Evolutionary conservation across 2,329 filamentous ascomycete species (phyloP).

Genomic region (Fusarium torreyae): DNA sequence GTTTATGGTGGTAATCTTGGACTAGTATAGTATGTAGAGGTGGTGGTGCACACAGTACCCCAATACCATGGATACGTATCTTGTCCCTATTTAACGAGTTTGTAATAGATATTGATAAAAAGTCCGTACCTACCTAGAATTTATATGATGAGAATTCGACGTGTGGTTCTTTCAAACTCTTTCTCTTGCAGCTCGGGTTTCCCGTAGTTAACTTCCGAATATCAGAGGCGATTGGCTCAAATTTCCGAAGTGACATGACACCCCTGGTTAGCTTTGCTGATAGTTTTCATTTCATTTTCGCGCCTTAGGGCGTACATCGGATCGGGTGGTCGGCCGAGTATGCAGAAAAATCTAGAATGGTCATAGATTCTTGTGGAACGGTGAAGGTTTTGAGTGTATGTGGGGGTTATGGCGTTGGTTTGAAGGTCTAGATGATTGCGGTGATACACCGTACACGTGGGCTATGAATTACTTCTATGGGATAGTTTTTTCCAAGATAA

Average conservation of each 20-base stretch:
- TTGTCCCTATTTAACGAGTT: not conserved
- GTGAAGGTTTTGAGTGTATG: not conserved
- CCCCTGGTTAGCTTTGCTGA: not conserved
- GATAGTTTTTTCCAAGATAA: too few relatives aligned
- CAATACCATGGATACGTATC: not conserved
- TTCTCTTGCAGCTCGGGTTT: not conserved
- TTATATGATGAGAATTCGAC: not conserved
- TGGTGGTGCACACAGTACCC: too few relatives aligned
- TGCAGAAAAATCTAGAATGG: conserved; percentile 4
- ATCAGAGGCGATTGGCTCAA: not conserved
- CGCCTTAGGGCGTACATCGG: not conserved
- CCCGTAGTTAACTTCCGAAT: not conserved
- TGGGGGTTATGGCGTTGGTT: not conserved
- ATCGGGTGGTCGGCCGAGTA: conserved; percentile 3
- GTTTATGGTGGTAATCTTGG: too few relatives aligned
- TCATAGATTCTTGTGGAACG: not conserved
- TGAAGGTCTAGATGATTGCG: too few relatives aligned
- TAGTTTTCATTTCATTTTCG: not conserved
- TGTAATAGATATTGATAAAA: not conserved
- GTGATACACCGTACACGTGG: too few relatives aligned
- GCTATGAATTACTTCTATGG: too few relatives aligned
- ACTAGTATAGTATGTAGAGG: too few relatives aligned
- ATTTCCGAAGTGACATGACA: not conserved
- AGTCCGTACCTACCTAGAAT: too few relatives aligned
- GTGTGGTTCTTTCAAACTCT: too few relatives aligned